phyloP scores from a whole-genome alignment of 2,329 filamentous ascomycete genomes.

The Gliomastix tumulicola region DNA sequence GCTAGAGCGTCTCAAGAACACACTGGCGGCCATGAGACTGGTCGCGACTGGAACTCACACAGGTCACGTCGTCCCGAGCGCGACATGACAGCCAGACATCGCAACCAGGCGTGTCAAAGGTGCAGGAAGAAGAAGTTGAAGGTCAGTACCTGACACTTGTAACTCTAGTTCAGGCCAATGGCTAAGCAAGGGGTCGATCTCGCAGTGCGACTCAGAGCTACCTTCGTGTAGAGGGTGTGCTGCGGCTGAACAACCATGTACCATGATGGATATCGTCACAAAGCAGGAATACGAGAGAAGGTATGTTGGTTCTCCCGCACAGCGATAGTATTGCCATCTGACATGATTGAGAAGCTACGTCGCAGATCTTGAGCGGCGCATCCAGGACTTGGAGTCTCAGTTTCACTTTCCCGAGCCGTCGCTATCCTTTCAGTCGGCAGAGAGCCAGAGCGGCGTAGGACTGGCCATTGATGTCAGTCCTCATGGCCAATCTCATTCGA shows the following conservation, averaged over 20 bases:
- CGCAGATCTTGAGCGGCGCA: not conserved
- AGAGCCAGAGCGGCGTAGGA: too few species aligned
- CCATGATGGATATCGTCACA: not conserved
- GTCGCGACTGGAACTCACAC: not conserved
- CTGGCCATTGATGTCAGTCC: too few species aligned
- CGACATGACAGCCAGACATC: not conserved
- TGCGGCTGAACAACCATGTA: not conserved
- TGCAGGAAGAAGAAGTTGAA: not conserved
- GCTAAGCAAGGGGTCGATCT: not conserved
- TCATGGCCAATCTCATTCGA: too few species aligned
- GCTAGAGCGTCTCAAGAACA: too few species aligned
- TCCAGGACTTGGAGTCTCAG: not conserved
- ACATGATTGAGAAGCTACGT: not conserved
- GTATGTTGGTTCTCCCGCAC: not conserved
- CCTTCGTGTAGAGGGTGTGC: not conserved
- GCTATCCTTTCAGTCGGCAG: too few species aligned
- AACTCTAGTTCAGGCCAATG: not conserved
- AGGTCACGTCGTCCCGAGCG: not conserved
- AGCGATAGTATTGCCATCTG: not conserved
- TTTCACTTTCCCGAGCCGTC: too few species aligned
- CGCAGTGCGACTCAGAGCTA: not conserved
- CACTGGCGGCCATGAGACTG: too few species aligned
- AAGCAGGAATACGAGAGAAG: not conserved
- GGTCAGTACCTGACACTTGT: not conserved
- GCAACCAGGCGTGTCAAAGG: not conserved